Base-by-base conservation (phyloP, 495 filamentous ascomycete species). In the Neurospora sp. region DNA sequence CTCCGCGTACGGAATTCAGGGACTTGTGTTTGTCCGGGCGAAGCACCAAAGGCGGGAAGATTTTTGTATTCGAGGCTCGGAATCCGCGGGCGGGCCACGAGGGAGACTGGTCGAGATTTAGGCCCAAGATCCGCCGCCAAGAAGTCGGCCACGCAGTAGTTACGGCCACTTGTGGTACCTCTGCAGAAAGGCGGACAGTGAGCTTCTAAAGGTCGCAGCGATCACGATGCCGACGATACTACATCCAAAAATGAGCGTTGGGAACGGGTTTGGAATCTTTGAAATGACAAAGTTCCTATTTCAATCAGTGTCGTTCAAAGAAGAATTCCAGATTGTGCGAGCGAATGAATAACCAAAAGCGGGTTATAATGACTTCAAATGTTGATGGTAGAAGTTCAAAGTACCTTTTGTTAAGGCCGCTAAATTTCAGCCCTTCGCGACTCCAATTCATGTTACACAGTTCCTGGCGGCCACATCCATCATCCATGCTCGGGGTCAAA, bases 121-220 rank as follows among this genome's bases (percentile, higher is more conserved):
- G 72, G 73, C 77, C 70, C 72, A 72, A 54, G 62, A 74, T 76
- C 78, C 69, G 77, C 75, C 77, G 70, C 71, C 69, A 74, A 70
- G 44, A 39, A 70, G n/a, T 66, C 74, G 46, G 70, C 62, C 27
- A 70, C 71, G 70, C 72, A 76, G 70, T 54, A 60, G 74, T 71
- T 69, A 40, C 38, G 37, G 74, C 71, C 69, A 66, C 54, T 66
- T 66, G 54, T 66, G 54, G 54, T 66, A 66, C 54, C 54, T 66
- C 54, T 66, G 54, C 54, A 66, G 54, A 66, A 66, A 66, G 54
- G 54, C 54, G 54, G 54, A 66, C 54, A 66, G 54, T 35, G 27
- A 66, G 54, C 54, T 66, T 66, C 27, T 66, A 27, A 66, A 37
- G 14, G 54, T 66, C 54, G 54, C 54, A 66, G 54, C 27, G 27